Base-by-base conservation (phyloP, 2,329 filamentous ascomycete species). In the Periconia sp. region DNA sequence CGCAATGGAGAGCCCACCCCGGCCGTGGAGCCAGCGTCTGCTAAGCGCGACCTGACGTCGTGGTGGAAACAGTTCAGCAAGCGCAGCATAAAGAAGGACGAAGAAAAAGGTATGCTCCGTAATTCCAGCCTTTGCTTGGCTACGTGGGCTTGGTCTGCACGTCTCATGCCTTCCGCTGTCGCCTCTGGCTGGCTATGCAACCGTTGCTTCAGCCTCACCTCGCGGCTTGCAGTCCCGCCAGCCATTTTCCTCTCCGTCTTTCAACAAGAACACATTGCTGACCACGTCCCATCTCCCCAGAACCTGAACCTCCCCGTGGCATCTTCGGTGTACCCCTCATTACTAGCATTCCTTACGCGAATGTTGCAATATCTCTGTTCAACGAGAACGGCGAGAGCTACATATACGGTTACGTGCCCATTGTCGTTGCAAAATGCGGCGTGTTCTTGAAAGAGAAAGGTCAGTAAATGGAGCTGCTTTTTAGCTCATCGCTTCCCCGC, bases 391-490 rank as follows among this genome's bases (percentile, higher is more conserved):
- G 93, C 31, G 86, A 94, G 74, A 96, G 91, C 76, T 97, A 96
- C 74, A 97, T 97, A 50, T 99, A 97, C 74, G 94, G 94, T 68
- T 97, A 97, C 69, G 93, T 99, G 8, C 94, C 94, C 17, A 97
- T 99, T 60, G 93, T 99, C 42, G 93, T 99, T 50, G 94, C 94
- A 35, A 99, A 99, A 75, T 97, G 94, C 73, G 94, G 94, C 58
- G 92, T 99, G 3, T 99, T 92, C 64, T 74, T 99, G 61, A 99
- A 99, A 76, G 94, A 99, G 74, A 97, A 96, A 84, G 94, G 94
- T 97, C 75, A 53, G 59, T 56, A 18, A 5, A 15, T 33, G 23
- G 44, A 17, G 33, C 33, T 37, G 15, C 20, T 40, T 14, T 20
- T 35, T 27, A 3, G 31, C 33, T 35, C 46, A 47, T 46, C 49